Percentiles rank a stretch among this genome's conserved stretches.
phyloP scores from a whole-genome alignment of 768 basidiomycete species.

The Serendipita sp. region DNA sequence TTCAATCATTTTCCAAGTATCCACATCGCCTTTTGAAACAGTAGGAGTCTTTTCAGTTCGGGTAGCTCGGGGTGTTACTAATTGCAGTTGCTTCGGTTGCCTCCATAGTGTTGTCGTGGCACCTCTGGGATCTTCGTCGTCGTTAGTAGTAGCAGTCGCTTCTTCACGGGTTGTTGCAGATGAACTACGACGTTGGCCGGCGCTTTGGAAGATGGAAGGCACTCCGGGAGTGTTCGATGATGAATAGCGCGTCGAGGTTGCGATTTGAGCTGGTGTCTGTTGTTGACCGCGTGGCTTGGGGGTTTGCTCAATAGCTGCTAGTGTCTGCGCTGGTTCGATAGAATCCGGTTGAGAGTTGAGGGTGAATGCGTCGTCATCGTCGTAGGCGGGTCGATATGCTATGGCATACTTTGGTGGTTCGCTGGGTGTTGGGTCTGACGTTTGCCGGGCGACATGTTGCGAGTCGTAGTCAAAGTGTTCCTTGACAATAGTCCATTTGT shows the following conservation, averaged over 20 bases:
- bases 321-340: too few relatives aligned
- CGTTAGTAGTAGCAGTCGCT: slow-evolving; percentile 32
- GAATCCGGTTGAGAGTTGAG: slow-evolving; percentile 28
- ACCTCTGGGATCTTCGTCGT: not conserved
- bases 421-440: slow-evolving; percentile 9
- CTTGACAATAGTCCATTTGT: slow-evolving; percentile 67
- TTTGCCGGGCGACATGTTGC: slow-evolving; percentile 11
- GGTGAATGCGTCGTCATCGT: slow-evolving; percentile 27
- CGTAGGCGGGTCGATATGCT: slow-evolving; percentile 10
- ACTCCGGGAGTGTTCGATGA: not conserved
- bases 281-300: not conserved
- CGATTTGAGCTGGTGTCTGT: slow-evolving; percentile 8
- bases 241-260: not conserved
- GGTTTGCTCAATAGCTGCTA: not conserved
- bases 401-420: not conserved
- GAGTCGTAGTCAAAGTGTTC: slow-evolving; percentile 30
- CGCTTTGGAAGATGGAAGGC: slow-evolving; percentile 8
- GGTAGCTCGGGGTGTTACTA: too few relatives aligned
- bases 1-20: slow-evolving; percentile 31
- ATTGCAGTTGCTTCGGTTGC: too few relatives aligned
- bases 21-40: not conserved
- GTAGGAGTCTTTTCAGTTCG: too few relatives aligned
- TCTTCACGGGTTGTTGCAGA: slow-evolving; percentile 17
- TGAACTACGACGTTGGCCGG: slow-evolving; percentile 14
- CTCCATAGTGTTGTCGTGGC: too few relatives aligned